Evolutionary conservation across 108 stramenopile species (phyloP).

Genomic region (Mediolabrus comicus): DNA sequence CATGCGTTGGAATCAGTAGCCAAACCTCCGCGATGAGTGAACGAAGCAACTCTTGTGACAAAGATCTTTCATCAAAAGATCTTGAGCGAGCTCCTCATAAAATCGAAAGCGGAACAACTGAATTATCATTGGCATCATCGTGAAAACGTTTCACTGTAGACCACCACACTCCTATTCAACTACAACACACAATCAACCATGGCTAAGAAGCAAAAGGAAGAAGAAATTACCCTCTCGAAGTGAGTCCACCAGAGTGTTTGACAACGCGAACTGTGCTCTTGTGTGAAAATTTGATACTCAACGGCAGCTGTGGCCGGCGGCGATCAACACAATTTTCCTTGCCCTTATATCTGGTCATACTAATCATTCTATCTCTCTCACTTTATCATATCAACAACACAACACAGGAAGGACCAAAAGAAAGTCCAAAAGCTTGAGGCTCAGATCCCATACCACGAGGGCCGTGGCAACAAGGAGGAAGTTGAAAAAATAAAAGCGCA

Average conservation of each 20-base stretch:
- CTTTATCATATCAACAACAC: neutral
- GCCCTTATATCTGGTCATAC: neutral
- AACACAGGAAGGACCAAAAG: slow-evolving; percentile 80
- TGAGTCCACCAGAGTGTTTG: slow-evolving; percentile 10
- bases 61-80: neutral
- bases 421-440: slow-evolving; percentile 78
- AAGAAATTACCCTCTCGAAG: slow-evolving; percentile 73
- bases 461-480: slow-evolving; percentile 80
- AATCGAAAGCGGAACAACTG: neutral
- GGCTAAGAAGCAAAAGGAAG: slow-evolving; percentile 52
- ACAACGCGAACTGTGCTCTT: slow-evolving; percentile 1
- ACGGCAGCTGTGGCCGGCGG: too few species aligned
- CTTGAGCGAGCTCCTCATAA: neutral
- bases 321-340: neutral
- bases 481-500: slow-evolving; percentile 77
- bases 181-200: slow-evolving; percentile 14
- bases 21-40: neutral
- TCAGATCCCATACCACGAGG: slow-evolving; percentile 86
- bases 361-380: neutral
- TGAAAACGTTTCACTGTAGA: neutral
- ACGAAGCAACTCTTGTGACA: neutral
- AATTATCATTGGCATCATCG: neutral
- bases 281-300: neutral
- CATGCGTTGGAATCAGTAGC: neutral
- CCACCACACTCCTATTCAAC: neutral